Evolutionary conservation across 208 protist species (phyloP).

Genomic region (Leishmania arabica): DNA sequence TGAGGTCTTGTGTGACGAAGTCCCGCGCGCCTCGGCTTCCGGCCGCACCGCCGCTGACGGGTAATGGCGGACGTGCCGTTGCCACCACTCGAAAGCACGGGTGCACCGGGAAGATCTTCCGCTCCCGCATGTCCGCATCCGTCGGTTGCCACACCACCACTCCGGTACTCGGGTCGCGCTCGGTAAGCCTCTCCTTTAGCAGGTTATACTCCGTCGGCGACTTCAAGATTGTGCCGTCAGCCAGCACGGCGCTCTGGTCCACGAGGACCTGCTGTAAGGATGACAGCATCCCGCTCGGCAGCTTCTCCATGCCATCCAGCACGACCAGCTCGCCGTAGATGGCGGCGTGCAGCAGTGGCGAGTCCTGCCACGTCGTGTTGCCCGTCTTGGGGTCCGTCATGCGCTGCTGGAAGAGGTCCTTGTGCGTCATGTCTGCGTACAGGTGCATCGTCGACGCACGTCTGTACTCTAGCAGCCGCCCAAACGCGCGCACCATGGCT

Average conservation of each 20-base stretch:
- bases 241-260: constrained; percentile 74
- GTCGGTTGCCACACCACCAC: constrained; percentile 23
- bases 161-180: constrained; percentile 19
- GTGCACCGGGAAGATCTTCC: constrained; percentile 83
- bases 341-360: constrained; percentile 85
- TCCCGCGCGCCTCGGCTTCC: constrained; percentile 15
- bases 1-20: constrained; percentile 83
- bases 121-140: constrained; percentile 53
- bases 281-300: constrained; percentile 76
- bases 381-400: constrained; percentile 75
- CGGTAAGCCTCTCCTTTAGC: constrained; percentile 49
- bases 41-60: constrained; percentile 13
- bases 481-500: constrained; percentile 74
- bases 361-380: constrained; percentile 91
- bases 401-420: constrained; percentile 95
- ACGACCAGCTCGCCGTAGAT: constrained; percentile 82
- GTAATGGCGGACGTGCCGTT: constrained; percentile 57
- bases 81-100: constrained; percentile 91
- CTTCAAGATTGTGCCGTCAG: constrained; percentile 89
- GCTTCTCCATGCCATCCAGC: constrained; percentile 93
- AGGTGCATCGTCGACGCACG: constrained; percentile 75
- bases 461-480: constrained; percentile 67
- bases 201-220: constrained; percentile 57
- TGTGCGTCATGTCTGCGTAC: constrained; percentile 94
- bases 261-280: constrained; percentile 81